Evolutionary conservation across 192 early-diverging fungal species (phyloP), one percentile per base, ranked within the genome.

Genomic region (Entomortierella beljakovae): DNA sequence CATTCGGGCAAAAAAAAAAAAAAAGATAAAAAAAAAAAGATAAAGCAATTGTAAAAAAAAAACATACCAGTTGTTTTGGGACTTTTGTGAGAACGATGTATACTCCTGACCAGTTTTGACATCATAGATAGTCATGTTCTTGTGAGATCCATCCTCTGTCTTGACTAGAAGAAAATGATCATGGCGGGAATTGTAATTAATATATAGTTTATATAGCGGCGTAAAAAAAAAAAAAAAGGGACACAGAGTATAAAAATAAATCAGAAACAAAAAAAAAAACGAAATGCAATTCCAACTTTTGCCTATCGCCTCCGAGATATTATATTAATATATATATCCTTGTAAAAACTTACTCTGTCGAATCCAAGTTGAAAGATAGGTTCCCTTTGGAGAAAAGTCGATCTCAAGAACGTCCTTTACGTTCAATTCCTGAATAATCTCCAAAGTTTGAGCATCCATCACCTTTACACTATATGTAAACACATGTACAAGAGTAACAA

Each of bases 361-460:
- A 80, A 91, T 90, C 93, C 93, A 97, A 37, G 94, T 97, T n/a
- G 94, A 88, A 18, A 97, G 49, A 65, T 92, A 99, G 32, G 89
- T 95, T 64, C 94, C 94, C 61, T 86, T 87, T 62, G 97, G 96
- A 15, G 97, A 99, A 80, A 99, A 96, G 71, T 86, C 92, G 33
- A 95, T 88, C 85, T 95, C 95, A 60, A 96, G 81, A 26, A 95
- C 88, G 71, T 90, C 89, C 53, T 86, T 80, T 54, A 83, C 81
- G 22, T 73, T 75, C 61, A 98, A 88, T 37, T 85, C 88, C 60
- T 86, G 87, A 29, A 93, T 76, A n/a, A 87, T 75, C 60, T 86
- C 70, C 51, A 90, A 75, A 23, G 86, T 87, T 54, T 83, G 75
- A 33, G 94, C 90, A 74, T 94, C 88, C 67, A 90, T 88, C 53